Evolutionary conservation across 768 basidiomycete species (phyloP), one percentile per base, ranked within the genome.

Genomic region (Neoboletus magnificus): DNA sequence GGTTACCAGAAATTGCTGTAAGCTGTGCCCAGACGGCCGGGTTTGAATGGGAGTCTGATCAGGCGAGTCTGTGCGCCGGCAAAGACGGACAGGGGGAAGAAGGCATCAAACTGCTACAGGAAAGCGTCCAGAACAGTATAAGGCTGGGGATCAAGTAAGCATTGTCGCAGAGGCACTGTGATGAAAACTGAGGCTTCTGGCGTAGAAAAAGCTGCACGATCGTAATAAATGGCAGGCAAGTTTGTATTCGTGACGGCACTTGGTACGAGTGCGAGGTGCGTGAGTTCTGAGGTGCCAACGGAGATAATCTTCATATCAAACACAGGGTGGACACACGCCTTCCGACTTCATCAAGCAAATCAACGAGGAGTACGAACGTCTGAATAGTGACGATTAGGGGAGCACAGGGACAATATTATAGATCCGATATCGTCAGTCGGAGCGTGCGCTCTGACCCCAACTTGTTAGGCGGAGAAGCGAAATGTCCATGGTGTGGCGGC

Each of bases 161-260:
- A 47, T 56, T 51, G 41, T 30, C n/a, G n/a, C 35, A 22, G 29
- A 41, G 13, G 15, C 30, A 52, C 45, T 55, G 44, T 36, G 23
- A 48, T 52, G 33, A 54, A 32, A 49, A 55, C 62, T 50, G 39
- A 54, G 39, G 48, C 32, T 37, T 56, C 45, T 53, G 29, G 49
- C 37, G 52, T 64, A 89, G 85, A 52, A 93, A 86, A 73, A 94
- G 92, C 67, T 97, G 94, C 74, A 93, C 93, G 8, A 77, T 98
- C 43, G 64, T 92, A 37, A 89, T 98, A 63, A 87, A 82, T 62
- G 79, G 76, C 3, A 77, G 74, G 60, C 73, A 79, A 58, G 82
- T 87, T 15, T 93, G 91, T 65, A 77, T 93, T 39, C 87, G 85
- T 52, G 91, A 94, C 65, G 83, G 77, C 9, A 79, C 73, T 47